A percentile compares a stretch with the other conserved stretches of the same genome.
phyloP scores from a whole-genome alignment of 805 yeast genomes.

The Isabelozyma pseudorhagii region DNA sequence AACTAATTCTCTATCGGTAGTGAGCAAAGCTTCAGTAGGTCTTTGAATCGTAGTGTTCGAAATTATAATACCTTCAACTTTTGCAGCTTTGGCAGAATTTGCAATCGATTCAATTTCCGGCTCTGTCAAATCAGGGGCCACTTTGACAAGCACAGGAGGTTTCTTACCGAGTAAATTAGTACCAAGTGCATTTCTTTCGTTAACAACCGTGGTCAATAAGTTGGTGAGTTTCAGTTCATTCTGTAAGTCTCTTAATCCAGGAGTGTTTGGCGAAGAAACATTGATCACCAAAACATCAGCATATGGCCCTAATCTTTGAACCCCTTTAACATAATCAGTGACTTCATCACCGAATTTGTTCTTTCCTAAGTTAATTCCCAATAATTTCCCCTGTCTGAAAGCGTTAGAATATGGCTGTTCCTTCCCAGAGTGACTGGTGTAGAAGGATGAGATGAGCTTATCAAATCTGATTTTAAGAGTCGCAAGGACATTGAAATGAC shows the following conservation, averaged over 20 bases:
- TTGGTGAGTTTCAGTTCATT: slow-evolving; percentile 67
- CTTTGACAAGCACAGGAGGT: slow-evolving; percentile 85
- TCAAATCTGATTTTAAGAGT: slow-evolving; percentile 65
- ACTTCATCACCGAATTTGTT: slow-evolving; percentile 91
- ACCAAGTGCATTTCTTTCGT: slow-evolving; percentile 56
- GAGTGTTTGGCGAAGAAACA: slow-evolving; percentile 95
- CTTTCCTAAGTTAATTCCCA: slow-evolving; percentile 87
- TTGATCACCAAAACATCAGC: slow-evolving; percentile 91
- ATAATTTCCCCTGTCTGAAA: slow-evolving; percentile 58
- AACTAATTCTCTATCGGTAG: slow-evolving; percentile 40
- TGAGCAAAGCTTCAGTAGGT: slow-evolving; percentile 54
- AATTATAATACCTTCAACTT: slow-evolving; percentile 87
- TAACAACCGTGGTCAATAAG: slow-evolving; percentile 62
- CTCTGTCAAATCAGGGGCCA: slow-evolving; percentile 90
- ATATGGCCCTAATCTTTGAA: slow-evolving; percentile 69
- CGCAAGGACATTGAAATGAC: slow-evolving; percentile 72
- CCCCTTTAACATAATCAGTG: slow-evolving; percentile 82
- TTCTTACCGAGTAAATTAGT: slow-evolving; percentile 39
- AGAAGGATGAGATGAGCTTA: slow-evolving; percentile 25
- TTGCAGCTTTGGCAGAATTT: slow-evolving; percentile 67
- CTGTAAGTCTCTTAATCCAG: slow-evolving; percentile 88
- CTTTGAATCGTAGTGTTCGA: slow-evolving; percentile 91
- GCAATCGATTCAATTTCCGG: slow-evolving; percentile 82
- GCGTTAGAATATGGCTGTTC: slow-evolving; percentile 40
- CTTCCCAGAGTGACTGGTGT: slow-evolving; percentile 4